These are phyloP conservation scores for Paecilomyces sp. DNA, from an alignment of 2,329 filamentous ascomycete species.

Conservation along the genomic window DNA sequence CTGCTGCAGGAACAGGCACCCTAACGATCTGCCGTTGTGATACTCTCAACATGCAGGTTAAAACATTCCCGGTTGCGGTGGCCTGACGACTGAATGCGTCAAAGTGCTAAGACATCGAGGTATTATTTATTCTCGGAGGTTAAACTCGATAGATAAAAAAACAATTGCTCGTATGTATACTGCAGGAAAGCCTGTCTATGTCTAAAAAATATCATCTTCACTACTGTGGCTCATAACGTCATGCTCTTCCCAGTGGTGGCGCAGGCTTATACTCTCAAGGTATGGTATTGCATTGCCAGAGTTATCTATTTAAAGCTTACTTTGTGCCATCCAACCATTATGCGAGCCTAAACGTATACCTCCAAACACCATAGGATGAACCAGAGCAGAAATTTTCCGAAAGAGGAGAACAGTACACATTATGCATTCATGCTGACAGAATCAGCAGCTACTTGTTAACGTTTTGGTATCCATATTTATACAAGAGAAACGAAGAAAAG, in stretches of 20 bases:
- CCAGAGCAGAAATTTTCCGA: neutral
- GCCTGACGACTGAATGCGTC: neutral
- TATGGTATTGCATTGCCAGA: neutral
- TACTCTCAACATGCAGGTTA: neutral
- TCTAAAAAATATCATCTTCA: neutral
- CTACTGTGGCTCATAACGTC: neutral
- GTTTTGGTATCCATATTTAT: neutral
- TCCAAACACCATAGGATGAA: neutral
- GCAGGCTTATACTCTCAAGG: neutral
- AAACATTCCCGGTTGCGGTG: neutral
- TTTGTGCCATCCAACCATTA: neutral
- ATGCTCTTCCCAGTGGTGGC: neutral
- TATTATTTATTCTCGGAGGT: no score
- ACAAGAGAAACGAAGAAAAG: constrained; percentile 1
- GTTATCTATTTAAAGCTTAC: neutral
- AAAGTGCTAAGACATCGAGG: neutral
- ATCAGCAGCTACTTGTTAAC: neutral
- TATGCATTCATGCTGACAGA: neutral
- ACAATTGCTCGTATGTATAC: neutral
- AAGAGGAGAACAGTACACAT: neutral
- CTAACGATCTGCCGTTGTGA: neutral
- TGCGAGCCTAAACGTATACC: neutral
- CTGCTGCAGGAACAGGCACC: neutral
- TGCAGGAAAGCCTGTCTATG: neutral
- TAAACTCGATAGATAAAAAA: neutral